Percentiles rank a stretch among this genome's conserved stretches.
These are phyloP conservation scores for Cucumis sativus DNA, from an alignment of 306 rosid genomes.

Conservation along the genomic window Cucumber_9930_V3 NC_026660.2:13725501-13726000, in stretches of 20 bases:
- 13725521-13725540: background rate
- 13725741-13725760: background rate
- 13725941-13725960: constrained; percentile 25
- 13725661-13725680: background rate
- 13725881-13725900: constrained; percentile 33
- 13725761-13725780: background rate
- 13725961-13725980: constrained; percentile 30
- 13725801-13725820: constrained; percentile 16
- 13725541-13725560: background rate
- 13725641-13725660: background rate
- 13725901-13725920: constrained; percentile 32
- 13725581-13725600: background rate
- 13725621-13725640: background rate
- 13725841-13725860: constrained; percentile 55
- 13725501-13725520: too few species aligned
- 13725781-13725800: background rate
- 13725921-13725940: constrained; percentile 47
- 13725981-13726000: constrained; percentile 38
- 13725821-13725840: constrained; percentile 33
- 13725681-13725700: background rate
- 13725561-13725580: background rate
- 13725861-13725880: constrained; percentile 49
- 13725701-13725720: background rate
- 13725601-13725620: background rate
- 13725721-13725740: background rate